Base-by-base conservation (phyloP, 176 grass and related monocot genomes). In the Oryza glaberrima region DNA sequence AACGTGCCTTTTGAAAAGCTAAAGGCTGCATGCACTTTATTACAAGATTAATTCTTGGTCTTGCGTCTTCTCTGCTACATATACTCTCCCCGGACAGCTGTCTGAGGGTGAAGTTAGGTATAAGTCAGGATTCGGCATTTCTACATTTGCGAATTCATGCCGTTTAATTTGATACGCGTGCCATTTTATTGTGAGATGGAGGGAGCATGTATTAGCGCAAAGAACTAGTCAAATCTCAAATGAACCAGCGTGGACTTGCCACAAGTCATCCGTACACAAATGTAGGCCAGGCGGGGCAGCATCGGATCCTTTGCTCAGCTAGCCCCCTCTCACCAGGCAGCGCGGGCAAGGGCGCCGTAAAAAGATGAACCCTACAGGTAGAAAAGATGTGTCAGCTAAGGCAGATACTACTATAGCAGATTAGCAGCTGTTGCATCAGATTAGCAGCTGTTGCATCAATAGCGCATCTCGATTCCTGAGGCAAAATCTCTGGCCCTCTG, bases 261-360 rank as follows among this genome's bases (percentile, higher is more conserved):
- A 77, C 72, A 16, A 30, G 35, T 0, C 34, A 15, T 69, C 73
- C 82, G 68, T 40, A 49, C 84, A 41, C 7, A 45, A 65, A 64
- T 72, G 74, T 22, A 63, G 41, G 17, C 17, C 78, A 13, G 20
- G 65, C 26, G 17, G 11, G 11, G 10, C 30, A 67, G 71, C 85
- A 75, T 87, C 34, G 85, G 70, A 86, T 86, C 77, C 77, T 70
- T 77, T 35, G 61, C 44, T 38, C 1, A 17, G 71, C 60, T 30
- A 13, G 47, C 9, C 71, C 22, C 4, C 3, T n/a, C 36, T 30
- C 46, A n/a, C 26, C 75, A 61, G 56, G 56, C 58, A 63, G 9
- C 58, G 58, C 58, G 58, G 58, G 20, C 58, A 28, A 52, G 46
- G 23, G 72, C 47, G 28, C 34, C 73, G 73, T 54, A n/a, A 76